Evolutionary conservation across 441 rosid genomes (phyloP).

Genomic region (Rhodomyrtus psidioides): DNA sequence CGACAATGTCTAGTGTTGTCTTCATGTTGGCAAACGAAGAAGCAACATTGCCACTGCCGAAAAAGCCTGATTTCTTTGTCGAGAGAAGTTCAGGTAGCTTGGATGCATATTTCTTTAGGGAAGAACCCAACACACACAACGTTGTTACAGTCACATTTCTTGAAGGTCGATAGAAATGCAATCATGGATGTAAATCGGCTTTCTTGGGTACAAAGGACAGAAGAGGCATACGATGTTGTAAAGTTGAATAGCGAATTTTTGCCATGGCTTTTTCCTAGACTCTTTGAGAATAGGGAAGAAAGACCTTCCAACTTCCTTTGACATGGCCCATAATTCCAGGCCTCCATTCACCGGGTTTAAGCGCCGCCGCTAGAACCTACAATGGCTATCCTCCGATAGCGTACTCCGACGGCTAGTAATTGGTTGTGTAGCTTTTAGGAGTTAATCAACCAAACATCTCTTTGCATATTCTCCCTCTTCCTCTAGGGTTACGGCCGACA

Average conservation of each 20-base stretch:
- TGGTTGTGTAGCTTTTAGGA: too few species aligned
- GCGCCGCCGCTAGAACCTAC: constrained; percentile 5
- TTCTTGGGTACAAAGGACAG: background rate
- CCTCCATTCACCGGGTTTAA: constrained; percentile 26
- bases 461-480: too few species aligned
- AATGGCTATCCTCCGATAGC: too few species aligned
- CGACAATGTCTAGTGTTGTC: background rate
- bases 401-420: too few species aligned
- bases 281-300: background rate
- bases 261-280: background rate
- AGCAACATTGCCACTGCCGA: background rate
- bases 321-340: background rate
- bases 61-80: background rate
- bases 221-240: background rate
- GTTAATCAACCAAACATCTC: too few species aligned
- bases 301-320: background rate
- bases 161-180: background rate
- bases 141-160: background rate
- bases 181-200: background rate
- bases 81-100: too few species aligned
- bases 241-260: background rate
- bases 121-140: background rate
- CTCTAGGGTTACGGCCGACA: too few species aligned
- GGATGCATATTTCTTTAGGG: background rate
- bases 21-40: background rate